A percentile compares a stretch with the other conserved stretches of the same genome.
These are phyloP conservation scores for Puya raimondii DNA, from an alignment of 176 grass and related monocot genomes.

Conservation along the genomic window DNA sequence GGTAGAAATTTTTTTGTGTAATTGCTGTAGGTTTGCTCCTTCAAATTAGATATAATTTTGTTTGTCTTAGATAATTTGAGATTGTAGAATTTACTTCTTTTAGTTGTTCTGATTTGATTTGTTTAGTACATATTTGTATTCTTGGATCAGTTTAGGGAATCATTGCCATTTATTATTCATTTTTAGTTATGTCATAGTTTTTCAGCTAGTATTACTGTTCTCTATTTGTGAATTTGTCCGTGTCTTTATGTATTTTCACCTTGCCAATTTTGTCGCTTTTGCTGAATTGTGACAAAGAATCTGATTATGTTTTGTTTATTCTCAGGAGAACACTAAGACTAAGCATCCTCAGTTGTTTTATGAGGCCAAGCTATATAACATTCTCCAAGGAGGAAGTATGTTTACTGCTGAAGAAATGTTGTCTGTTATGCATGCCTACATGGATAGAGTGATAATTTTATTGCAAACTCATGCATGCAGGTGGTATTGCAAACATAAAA, in stretches of 20 bases:
- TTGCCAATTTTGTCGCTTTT: slow-evolving; percentile 17
- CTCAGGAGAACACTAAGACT: slow-evolving; percentile 46
- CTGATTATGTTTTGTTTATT: slow-evolving; percentile 6
- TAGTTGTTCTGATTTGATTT: slow-evolving; percentile 12
- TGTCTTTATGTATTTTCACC: too few relatives aligned
- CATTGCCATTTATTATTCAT: background rate
- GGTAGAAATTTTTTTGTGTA: too few relatives aligned
- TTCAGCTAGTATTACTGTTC: background rate
- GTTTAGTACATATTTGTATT: background rate
- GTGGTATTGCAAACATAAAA: slow-evolving; percentile 61
- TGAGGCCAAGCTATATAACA: slow-evolving; percentile 65
- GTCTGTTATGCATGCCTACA: background rate
- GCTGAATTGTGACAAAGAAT: slow-evolving; percentile 5
- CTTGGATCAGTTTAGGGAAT: background rate
- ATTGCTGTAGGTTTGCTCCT: too few relatives aligned
- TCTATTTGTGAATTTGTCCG: background rate
- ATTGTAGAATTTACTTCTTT: slow-evolving; percentile 1
- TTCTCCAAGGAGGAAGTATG: slow-evolving; percentile 60
- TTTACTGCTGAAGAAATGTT: background rate
- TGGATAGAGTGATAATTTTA: slow-evolving; percentile 6
- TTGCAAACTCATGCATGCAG: slow-evolving; percentile 22
- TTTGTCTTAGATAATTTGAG: background rate
- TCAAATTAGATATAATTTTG: too few relatives aligned
- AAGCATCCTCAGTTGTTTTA: slow-evolving; percentile 77
- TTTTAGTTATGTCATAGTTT: background rate